These are phyloP conservation scores for Scenedesmus sp. DNA, from an alignment of 163 green algal species.

Conservation along the genomic window DNA sequence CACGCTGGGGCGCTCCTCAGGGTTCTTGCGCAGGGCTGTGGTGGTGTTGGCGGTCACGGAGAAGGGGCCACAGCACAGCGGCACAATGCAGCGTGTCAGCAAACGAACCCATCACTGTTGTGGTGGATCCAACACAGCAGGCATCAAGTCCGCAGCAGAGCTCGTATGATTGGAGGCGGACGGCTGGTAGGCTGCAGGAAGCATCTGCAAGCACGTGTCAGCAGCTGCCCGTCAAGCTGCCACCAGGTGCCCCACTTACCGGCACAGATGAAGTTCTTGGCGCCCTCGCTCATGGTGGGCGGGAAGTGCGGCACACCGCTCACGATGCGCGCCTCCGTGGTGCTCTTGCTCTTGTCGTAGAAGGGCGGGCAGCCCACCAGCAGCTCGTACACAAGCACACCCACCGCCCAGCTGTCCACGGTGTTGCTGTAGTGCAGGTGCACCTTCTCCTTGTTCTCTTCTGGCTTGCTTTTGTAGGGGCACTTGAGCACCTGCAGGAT, in stretches of 20 bases:
- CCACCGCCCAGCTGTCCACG: conserved; percentile 88
- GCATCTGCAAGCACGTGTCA: background rate
- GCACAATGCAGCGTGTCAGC: background rate
- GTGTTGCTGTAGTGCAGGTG: conserved; percentile 78
- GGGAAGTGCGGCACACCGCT: conserved; percentile 71
- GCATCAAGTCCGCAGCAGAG: background rate
- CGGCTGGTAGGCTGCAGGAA: background rate
- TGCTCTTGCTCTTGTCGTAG: conserved; percentile 68
- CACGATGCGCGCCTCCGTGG: conserved; percentile 83
- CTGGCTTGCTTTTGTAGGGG: conserved; percentile 84
- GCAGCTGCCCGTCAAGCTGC: background rate
- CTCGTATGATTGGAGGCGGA: background rate
- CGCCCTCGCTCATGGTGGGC: conserved; percentile 66
- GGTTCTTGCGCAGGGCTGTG: conserved; percentile 76
- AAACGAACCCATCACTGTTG: background rate
- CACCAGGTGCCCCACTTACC: conserved; percentile 19
- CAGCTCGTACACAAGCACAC: conserved; percentile 90
- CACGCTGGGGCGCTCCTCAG: conserved; percentile 72
- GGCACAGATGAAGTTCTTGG: conserved; percentile 72
- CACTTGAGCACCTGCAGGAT: conserved; percentile 80
- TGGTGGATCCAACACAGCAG: background rate
- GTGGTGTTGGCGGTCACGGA: background rate
- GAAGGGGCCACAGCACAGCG: background rate
- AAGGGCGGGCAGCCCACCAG: conserved; percentile 79
- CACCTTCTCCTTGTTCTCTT: conserved; percentile 90